Conservation (phyloP, 108 stramenopile genomes). For the Nitzschia palea region DNA sequence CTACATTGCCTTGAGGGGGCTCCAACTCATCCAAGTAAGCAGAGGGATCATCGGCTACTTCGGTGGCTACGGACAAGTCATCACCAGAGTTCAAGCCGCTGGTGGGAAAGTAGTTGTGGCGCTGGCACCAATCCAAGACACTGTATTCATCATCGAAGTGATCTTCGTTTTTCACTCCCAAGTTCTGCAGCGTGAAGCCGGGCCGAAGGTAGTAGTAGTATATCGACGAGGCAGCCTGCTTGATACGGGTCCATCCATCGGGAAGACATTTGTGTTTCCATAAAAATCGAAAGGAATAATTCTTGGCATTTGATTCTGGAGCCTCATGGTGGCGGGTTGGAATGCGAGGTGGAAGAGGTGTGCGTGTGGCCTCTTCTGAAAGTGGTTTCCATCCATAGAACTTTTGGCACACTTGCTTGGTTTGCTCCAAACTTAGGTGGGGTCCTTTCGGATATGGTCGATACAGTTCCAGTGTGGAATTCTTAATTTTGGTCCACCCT, state of each 20-base stretch:
- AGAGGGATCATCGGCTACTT: not conserved
- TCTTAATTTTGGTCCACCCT: constrained; percentile 5
- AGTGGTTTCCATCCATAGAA: constrained; percentile 6
- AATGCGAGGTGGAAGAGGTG: not conserved
- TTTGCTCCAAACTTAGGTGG: not conserved
- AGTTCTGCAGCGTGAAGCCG: not conserved
- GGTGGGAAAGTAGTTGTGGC: not conserved
- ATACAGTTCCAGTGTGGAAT: not conserved
- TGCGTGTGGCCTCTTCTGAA: not conserved
- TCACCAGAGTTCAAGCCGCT: not conserved
- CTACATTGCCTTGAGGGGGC: not conserved
- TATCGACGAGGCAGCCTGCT: not conserved
- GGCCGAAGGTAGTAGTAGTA: not conserved
- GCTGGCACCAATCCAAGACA: constrained; percentile 8
- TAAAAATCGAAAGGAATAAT: not conserved
- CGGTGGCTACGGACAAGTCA: not conserved
- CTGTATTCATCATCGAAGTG: not conserved
- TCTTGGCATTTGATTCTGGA: not conserved
- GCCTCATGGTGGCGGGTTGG: not conserved
- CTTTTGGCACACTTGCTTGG: not conserved
- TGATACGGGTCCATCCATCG: not conserved
- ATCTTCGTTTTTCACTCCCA: not conserved
- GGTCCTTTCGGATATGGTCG: not conserved
- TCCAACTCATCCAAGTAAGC: not conserved
- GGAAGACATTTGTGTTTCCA: not conserved